These are phyloP conservation scores for Pleurotus platypus DNA, from an alignment of 768 basidiomycete species.

Conservation along the genomic window DNA sequence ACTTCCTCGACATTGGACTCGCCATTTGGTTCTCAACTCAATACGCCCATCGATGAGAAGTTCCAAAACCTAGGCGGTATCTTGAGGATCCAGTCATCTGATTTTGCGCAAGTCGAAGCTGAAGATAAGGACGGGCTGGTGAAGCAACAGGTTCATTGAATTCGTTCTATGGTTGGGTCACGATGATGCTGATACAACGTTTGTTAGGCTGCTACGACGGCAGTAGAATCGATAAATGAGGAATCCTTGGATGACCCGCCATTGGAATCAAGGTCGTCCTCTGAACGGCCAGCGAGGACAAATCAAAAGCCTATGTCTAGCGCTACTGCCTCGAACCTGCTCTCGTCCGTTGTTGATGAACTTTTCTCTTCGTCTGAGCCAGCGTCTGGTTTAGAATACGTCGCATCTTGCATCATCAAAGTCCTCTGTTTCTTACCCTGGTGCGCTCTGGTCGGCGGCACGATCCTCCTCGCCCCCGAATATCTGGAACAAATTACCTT, in stretches of 20 bases:
- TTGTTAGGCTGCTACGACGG: too few species aligned
- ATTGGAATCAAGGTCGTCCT: too few species aligned
- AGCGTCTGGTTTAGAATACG: slow-evolving; percentile 5
- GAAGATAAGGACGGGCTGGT: too few species aligned
- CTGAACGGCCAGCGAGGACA: background rate
- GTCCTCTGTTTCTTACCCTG: slow-evolving; percentile 38
- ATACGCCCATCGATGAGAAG: slow-evolving; percentile 36
- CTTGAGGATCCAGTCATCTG: background rate
- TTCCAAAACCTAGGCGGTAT: background rate
- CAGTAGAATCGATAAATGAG: too few species aligned
- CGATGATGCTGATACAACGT: too few species aligned
- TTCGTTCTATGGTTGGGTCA: too few species aligned
- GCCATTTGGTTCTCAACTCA: slow-evolving; percentile 35
- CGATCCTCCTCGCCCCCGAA: slow-evolving; percentile 33
- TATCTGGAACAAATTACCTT: slow-evolving; percentile 34
- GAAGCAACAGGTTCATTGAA: too few species aligned
- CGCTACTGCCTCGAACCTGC: background rate
- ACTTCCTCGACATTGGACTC: slow-evolving; percentile 39
- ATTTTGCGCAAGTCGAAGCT: background rate
- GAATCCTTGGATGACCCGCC: too few species aligned
- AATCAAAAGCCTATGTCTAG: background rate
- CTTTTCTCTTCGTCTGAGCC: slow-evolving; percentile 1
- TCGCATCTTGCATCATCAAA: slow-evolving; percentile 19
- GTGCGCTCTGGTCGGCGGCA: slow-evolving; percentile 40
- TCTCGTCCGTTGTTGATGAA: background rate